These are phyloP conservation scores for Cicer bijugum DNA, from an alignment of 306 rosid genomes.

Conservation along the genomic window DNA sequence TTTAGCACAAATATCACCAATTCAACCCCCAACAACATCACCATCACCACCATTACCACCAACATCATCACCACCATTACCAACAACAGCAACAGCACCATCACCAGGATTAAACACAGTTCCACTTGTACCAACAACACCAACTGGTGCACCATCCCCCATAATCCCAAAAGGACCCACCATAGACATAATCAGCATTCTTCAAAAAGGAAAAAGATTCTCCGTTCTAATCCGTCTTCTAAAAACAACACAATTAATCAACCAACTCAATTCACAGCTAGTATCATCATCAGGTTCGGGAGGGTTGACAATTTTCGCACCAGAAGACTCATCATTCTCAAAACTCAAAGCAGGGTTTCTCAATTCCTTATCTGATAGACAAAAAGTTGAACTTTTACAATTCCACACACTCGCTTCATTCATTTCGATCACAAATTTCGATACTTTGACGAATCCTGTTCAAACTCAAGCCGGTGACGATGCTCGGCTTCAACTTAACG, in stretches of 20 bases:
- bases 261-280: constrained; percentile 65
- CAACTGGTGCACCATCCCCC: constrained; percentile 54
- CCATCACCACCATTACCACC: constrained; percentile 35
- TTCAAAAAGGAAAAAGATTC: constrained; percentile 66
- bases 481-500: constrained; percentile 63
- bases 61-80: constrained; percentile 16
- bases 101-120: constrained; percentile 48
- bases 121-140: constrained; percentile 48
- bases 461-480: constrained; percentile 71
- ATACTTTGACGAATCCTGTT: constrained; percentile 75
- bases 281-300: constrained; percentile 55
- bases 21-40: constrained; percentile 51
- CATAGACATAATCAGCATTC: constrained; percentile 53
- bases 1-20: constrained; percentile 51
- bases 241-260: constrained; percentile 56
- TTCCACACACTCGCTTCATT: constrained; percentile 63
- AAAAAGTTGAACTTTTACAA: constrained; percentile 66
- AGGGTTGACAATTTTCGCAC: constrained; percentile 68
- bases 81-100: constrained; percentile 43
- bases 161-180: constrained; percentile 55
- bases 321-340: constrained; percentile 64
- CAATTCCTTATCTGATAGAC: constrained; percentile 58
- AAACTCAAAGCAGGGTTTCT: constrained; percentile 68
- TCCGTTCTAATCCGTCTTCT: constrained; percentile 60
- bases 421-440: constrained; percentile 57